Base-by-base conservation (phyloP, 148 eudicot genomes). In the Diospyros lotus region DNA sequence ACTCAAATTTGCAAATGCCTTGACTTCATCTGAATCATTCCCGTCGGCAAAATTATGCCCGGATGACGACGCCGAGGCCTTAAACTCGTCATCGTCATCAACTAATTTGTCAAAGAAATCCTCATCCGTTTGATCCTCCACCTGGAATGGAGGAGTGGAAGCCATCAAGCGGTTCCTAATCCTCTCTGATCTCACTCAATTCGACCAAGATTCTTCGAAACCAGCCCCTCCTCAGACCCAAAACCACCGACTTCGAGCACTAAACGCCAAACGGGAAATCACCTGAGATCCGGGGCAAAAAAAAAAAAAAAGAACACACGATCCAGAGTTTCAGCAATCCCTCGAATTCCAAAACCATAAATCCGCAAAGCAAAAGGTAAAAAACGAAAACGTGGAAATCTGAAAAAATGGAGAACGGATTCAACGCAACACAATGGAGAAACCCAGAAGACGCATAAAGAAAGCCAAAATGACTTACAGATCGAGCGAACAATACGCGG, bases 101-200 rank as follows among this genome's bases (percentile, higher is more conserved):
- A 93, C 97, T 81, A 93, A 83, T 72, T 91, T 89, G 73, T 93
- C 98, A 70, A 93, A 93, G 74, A 91, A 91, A 78, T 88, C 98
- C 80, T 88, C 94, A 75, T 89, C 92, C 28, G 94, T 84, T 67
- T 81, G 89, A 85, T 91, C 98, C 88, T 88, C 98, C 96, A 89
- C 81, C 79, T 77, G 84, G 70, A 90, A 89, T 76, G 89, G 87
- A 89, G 93, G 89, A 85, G 58, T 75, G 63, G 93, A 84, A 77
- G 91, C 96, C 98, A 93, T 90, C 68, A 53, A 74, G 70, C 70
- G 75, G 84, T 79, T 65, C 86, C 87, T 75, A 74, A 82, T 67
- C 56, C 59, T 58, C 54, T 67, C 46, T 28, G 40, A 68, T 18
- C 45, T 3, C 28, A 60, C 71, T 46, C 43, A 79, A 69, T 55